These are phyloP conservation scores for Amanita inopinata DNA, from an alignment of 768 basidiomycete species.

Conservation along the genomic window DNA sequence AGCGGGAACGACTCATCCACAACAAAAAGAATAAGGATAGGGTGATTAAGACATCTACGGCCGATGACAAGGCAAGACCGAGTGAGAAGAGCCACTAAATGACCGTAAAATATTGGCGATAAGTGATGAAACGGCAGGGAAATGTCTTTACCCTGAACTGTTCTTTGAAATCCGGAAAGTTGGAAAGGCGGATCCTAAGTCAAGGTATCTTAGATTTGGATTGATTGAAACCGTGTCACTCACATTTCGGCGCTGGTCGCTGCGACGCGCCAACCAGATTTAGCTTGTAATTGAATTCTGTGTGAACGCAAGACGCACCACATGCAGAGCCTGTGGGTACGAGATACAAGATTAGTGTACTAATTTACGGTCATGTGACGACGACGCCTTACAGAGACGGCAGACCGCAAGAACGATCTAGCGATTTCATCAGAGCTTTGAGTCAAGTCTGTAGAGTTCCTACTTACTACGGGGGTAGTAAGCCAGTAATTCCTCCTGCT, in stretches of 20 bases:
- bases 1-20: slow-evolving; percentile 20
- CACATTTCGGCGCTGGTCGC: slow-evolving; percentile 19
- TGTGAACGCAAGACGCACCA: background rate
- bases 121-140: background rate
- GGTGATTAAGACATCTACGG: slow-evolving; percentile 29
- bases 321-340: slow-evolving; percentile 5
- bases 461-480: slow-evolving; percentile 17
- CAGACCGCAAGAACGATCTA: slow-evolving; percentile 18
- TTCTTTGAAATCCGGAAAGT: slow-evolving; percentile 14
- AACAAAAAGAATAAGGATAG: slow-evolving; percentile 24
- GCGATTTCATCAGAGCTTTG: background rate
- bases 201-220: background rate
- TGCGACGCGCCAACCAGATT: background rate
- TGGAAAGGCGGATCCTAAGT: slow-evolving; percentile 15
- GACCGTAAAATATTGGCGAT: background rate
- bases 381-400: slow-evolving; percentile 15
- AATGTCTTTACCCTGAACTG: slow-evolving; percentile 16
- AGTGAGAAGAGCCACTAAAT: slow-evolving; percentile 35
- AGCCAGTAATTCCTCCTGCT: slow-evolving; percentile 18
- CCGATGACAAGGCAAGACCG: slow-evolving; percentile 31
- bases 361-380: background rate
- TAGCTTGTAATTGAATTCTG: background rate
- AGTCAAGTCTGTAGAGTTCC: background rate
- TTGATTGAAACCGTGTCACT: background rate
- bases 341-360: background rate